phyloP scores from a whole-genome alignment of 1,284 basidiomycete species.

The Xerocomus minutiporus region DNA sequence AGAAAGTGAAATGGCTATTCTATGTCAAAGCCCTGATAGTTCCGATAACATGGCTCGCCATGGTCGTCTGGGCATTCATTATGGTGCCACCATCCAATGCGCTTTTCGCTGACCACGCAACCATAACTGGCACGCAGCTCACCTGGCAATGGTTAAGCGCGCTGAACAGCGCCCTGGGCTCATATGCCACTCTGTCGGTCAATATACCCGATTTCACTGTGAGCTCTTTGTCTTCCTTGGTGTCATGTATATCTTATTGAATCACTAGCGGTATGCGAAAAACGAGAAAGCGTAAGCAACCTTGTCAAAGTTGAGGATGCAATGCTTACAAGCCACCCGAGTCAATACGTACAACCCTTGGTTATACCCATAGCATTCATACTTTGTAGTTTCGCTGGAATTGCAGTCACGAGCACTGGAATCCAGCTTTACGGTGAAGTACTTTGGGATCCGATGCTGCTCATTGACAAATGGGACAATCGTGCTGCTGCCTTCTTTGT shows the following conservation, averaged over 20 bases:
- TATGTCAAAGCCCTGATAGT: conserved; percentile 53
- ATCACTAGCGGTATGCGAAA: conserved; percentile 26
- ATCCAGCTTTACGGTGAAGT: conserved; percentile 48
- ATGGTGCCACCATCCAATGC: conserved; percentile 45
- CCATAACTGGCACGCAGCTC: conserved; percentile 37
- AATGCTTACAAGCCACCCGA: conserved; percentile 9
- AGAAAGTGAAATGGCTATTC: conserved; percentile 60
- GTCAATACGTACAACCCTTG: conserved; percentile 51
- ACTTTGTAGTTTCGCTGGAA: conserved; percentile 52
- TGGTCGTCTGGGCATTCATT: conserved; percentile 57
- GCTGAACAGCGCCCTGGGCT: conserved; percentile 51
- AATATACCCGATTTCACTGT: conserved; percentile 59
- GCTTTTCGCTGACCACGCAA: conserved; percentile 39
- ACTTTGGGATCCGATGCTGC: conserved; percentile 46
- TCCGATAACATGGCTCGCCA: conserved; percentile 52
- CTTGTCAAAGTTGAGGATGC: background rate
- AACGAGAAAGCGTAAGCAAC: conserved; percentile 24
- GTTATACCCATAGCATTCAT: conserved; percentile 58
- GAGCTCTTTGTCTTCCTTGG: conserved; percentile 8
- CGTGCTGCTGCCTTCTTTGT: conserved; percentile 67
- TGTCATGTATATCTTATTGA: background rate
- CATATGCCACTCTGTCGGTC: conserved; percentile 47
- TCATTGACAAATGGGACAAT: conserved; percentile 57
- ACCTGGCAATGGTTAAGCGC: conserved; percentile 57
- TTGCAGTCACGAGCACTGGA: conserved; percentile 49